These are phyloP conservation scores for Rhododendron henanense DNA, from an alignment of 148 eudicot species.

Conservation along the genomic window DNA sequence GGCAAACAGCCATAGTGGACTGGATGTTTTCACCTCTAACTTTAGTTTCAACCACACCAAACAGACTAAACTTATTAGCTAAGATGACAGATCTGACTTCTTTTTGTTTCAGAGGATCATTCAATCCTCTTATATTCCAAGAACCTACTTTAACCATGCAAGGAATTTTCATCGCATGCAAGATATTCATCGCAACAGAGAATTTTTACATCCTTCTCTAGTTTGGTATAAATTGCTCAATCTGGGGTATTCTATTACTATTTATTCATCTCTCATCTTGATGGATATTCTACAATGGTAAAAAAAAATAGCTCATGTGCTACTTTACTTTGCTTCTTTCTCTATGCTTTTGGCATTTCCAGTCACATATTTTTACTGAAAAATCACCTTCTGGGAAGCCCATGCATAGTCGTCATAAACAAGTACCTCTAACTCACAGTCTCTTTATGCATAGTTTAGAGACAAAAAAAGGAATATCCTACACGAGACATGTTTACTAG, in stretches of 20 bases:
- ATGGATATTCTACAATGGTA: not conserved
- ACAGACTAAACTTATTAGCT: too few relatives aligned
- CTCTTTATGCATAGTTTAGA: not conserved
- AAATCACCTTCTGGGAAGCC: not conserved
- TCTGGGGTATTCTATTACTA: not conserved
- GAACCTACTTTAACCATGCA: too few relatives aligned
- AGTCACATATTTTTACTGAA: not conserved
- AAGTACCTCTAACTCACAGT: not conserved
- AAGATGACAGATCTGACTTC: too few relatives aligned
- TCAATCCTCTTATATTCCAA: too few relatives aligned
- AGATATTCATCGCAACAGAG: not conserved
- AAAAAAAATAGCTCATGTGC: not conserved
- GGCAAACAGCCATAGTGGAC: too few relatives aligned
- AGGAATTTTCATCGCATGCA: not conserved
- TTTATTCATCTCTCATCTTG: not conserved
- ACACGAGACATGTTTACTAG: not conserved
- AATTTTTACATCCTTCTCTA: not conserved
- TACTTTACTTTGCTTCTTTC: not conserved
- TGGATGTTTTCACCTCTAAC: too few relatives aligned
- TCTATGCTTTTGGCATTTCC: not conserved
- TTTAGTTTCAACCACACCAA: too few relatives aligned
- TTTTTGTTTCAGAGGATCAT: too few relatives aligned
- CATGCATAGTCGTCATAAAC: not conserved
- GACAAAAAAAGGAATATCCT: not conserved
- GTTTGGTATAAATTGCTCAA: not conserved